Percentiles rank a stretch among this genome's conserved stretches.
These are phyloP conservation scores for Daldinia decipiens DNA, from an alignment of 495 filamentous ascomycete genomes.

Conservation along the genomic window DNA sequence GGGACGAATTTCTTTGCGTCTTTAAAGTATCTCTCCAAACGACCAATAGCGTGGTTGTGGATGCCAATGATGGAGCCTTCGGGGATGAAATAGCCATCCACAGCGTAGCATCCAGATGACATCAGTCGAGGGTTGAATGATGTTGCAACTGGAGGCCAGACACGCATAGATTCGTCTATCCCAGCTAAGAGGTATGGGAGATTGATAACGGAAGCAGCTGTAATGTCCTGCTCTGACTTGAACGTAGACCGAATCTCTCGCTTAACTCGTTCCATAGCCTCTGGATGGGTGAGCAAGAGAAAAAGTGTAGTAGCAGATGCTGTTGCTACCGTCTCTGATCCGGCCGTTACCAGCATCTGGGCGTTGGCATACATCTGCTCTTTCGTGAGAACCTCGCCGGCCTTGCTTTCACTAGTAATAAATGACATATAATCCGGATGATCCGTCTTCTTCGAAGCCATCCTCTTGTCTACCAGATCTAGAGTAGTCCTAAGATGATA, in stretches of 20 bases:
- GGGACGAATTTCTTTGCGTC: constrained; percentile 55
- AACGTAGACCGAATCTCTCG: constrained; percentile 63
- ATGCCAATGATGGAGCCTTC: constrained; percentile 35
- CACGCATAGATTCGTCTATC: constrained; percentile 66
- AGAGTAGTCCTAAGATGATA: constrained; percentile 33
- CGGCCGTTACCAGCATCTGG: constrained; percentile 51
- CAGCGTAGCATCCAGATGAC: constrained; percentile 50
- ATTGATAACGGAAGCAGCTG: constrained; percentile 50
- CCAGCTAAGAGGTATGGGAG: constrained; percentile 65
- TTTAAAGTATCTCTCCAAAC: constrained; percentile 48
- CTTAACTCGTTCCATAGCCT: constrained; percentile 51
- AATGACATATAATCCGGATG: constrained; percentile 56
- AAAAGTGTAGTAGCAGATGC: constrained; percentile 58
- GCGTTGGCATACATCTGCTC: constrained; percentile 50
- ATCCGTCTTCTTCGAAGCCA: constrained; percentile 30
- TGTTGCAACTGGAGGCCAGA: constrained; percentile 63
- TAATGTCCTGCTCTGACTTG: constrained; percentile 58
- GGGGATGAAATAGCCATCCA: constrained; percentile 53
- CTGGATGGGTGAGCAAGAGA: constrained; percentile 51
- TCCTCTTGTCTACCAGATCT: constrained; percentile 39
- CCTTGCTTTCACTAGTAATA: constrained; percentile 36
- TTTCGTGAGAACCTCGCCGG: constrained; percentile 31
- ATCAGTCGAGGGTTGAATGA: constrained; percentile 52
- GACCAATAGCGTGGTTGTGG: constrained; percentile 36
- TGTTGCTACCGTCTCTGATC: constrained; percentile 64